Percentiles rank a stretch among this genome's conserved stretches.
Evolutionary conservation across 2,329 filamentous ascomycete species (phyloP).

Genomic region (Aspergillus sojae): DNA sequence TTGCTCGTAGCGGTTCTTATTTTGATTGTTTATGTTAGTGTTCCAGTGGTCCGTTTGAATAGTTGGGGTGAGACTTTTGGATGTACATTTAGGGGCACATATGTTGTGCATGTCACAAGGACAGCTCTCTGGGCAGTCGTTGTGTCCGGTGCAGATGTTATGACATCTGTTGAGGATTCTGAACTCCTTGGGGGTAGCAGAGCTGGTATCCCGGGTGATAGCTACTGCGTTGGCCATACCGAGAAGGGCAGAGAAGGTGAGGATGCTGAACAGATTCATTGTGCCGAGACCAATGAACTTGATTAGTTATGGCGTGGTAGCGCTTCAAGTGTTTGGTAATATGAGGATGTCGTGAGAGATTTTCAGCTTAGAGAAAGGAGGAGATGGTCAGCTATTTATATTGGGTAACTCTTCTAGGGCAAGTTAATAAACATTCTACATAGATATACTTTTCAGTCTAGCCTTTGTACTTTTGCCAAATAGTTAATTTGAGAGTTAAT

Average conservation of each 20-base stretch:
- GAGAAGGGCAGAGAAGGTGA: conserved; percentile 1
- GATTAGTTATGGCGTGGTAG: background rate
- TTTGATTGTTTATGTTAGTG: background rate
- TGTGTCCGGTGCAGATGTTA: conserved; percentile 8
- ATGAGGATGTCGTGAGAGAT: background rate
- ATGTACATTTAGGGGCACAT: conserved; percentile 5
- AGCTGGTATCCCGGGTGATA: background rate
- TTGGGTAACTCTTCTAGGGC: background rate
- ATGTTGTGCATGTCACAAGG: conserved; percentile 6
- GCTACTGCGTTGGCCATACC: conserved; percentile 2
- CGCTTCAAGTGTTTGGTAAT: background rate
- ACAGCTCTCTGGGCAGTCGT: conserved; percentile 12
- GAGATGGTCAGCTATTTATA: background rate
- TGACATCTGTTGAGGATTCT: conserved; percentile 5
- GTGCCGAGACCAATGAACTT: background rate
- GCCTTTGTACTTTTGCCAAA: background rate
- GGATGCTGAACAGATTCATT: conserved; percentile 14
- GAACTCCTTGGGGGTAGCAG: background rate
- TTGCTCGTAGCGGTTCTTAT: background rate
- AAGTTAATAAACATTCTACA: background rate
- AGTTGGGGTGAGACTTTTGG: background rate
- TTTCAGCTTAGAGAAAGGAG: background rate
- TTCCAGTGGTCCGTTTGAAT: background rate
- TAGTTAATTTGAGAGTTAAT: background rate
- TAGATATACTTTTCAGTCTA: background rate